These are phyloP conservation scores for Geotrichum ghanense DNA, from an alignment of 805 yeast species.

Conservation along the genomic window DNA sequence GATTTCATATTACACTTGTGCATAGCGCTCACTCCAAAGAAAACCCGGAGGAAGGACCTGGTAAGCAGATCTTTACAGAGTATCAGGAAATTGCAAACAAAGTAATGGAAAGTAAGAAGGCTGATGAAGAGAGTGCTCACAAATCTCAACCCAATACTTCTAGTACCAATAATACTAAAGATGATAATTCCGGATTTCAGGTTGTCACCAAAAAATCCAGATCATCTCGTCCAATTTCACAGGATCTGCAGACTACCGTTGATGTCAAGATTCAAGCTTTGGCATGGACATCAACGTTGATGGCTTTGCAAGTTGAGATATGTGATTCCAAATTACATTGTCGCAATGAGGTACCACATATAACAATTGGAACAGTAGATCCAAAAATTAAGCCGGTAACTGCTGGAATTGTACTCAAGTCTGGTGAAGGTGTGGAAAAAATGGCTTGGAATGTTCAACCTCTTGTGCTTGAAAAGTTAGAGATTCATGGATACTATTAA, in stretches of 20 bases:
- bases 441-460: constrained; percentile 15
- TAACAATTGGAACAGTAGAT: constrained; percentile 56
- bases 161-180: not conserved
- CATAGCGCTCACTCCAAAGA: constrained; percentile 12
- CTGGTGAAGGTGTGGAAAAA: constrained; percentile 10
- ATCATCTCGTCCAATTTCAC: not conserved
- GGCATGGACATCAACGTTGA: constrained; percentile 39
- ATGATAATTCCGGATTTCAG: constrained; percentile 5
- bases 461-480: constrained; percentile 3
- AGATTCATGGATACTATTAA: not conserved
- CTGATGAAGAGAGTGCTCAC: not conserved
- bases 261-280: constrained; percentile 33
- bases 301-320: constrained; percentile 43
- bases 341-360: constrained; percentile 44
- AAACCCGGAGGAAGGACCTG: constrained; percentile 3
- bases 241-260: constrained; percentile 20
- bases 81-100: constrained; percentile 4
- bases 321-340: constrained; percentile 16
- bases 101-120: constrained; percentile 4
- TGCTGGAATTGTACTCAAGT: constrained; percentile 45
- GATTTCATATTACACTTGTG: constrained; percentile 26
- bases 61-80: not conserved
- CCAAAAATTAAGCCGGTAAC: constrained; percentile 22
- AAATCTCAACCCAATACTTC: too few relatives aligned
- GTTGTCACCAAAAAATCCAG: too few relatives aligned